These are phyloP conservation scores for Citrus australasica DNA, from an alignment of 345 rosid species.

Conservation along the genomic window DNA sequence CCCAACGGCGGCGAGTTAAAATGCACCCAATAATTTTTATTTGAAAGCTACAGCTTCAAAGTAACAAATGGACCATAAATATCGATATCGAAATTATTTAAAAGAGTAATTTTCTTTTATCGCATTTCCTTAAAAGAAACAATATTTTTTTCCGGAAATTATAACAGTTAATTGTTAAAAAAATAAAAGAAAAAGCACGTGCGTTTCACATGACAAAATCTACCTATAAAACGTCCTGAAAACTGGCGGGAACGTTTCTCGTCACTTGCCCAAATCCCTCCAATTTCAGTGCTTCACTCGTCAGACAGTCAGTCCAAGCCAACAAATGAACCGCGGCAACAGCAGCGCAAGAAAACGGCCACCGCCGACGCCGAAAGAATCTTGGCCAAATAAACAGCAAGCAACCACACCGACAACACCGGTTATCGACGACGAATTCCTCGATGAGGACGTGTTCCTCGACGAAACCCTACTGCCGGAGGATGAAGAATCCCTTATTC, in stretches of 20 bases:
- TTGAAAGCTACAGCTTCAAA: no score
- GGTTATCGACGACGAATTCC: slow-evolving; percentile 62
- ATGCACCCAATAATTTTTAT: no score
- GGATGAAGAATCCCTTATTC: slow-evolving; percentile 69
- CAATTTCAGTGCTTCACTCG: background rate
- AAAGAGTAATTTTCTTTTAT: accelerated
- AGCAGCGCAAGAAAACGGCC: slow-evolving; percentile 64
- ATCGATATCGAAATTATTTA: no score
- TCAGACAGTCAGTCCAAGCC: background rate
- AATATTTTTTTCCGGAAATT: no score
- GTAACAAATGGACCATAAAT: no score
- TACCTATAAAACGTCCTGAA: background rate
- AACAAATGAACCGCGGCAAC: slow-evolving; percentile 36
- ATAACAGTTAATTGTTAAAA: no score
- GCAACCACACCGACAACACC: slow-evolving; percentile 25
- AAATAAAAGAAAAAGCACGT: background rate
- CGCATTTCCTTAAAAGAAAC: no score
- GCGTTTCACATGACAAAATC: background rate
- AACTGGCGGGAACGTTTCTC: slow-evolving; percentile 38
- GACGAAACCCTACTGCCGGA: slow-evolving; percentile 69
- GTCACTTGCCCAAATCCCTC: slow-evolving; percentile 7
- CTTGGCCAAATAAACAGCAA: slow-evolving; percentile 51
- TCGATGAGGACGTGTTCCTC: slow-evolving; percentile 78
- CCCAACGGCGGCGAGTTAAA: no score
- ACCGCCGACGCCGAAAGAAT: slow-evolving; percentile 30